phyloP scores from a whole-genome alignment of 2,329 filamentous ascomycete species.

The Dactylellina haptotyla region DNA sequence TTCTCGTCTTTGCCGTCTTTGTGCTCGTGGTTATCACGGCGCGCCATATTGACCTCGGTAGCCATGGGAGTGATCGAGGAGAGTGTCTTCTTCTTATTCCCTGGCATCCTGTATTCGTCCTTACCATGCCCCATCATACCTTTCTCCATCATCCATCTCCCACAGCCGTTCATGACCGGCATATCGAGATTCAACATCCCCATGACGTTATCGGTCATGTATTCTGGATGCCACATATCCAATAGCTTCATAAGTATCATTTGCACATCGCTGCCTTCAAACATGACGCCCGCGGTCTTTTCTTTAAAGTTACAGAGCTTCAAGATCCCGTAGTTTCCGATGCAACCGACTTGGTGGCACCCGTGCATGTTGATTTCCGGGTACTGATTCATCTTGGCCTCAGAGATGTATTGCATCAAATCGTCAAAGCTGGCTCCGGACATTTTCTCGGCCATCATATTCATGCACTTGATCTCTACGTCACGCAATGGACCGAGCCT shows the following conservation, averaged over 20 bases:
- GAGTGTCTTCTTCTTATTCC: too few relatives aligned
- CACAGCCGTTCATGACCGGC: neutral
- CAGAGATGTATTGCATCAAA: neutral
- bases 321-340: conserved; percentile 23
- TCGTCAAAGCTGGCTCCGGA: conserved; percentile 10
- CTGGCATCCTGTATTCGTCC: too few relatives aligned
- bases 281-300: neutral
- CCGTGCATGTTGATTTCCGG: conserved; percentile 35
- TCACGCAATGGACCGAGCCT: neutral
- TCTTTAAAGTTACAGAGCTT: conserved; percentile 31
- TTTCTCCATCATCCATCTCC: neutral
- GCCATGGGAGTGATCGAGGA: too few relatives aligned
- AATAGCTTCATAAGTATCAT: neutral
- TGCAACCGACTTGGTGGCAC: conserved; percentile 27
- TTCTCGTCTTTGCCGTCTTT: too few relatives aligned
- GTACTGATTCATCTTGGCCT: too few relatives aligned
- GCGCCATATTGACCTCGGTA: too few relatives aligned
- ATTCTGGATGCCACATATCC: conserved; percentile 9
- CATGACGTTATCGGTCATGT: conserved; percentile 2
- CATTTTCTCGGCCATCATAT: neutral
- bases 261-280: neutral
- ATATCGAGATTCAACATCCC: neutral
- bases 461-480: neutral
- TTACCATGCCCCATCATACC: neutral
- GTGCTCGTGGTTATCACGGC: too few relatives aligned